Evolutionary conservation across 805 yeast genomes (phyloP).

Genomic region (Grigorovia jiainica): DNA sequence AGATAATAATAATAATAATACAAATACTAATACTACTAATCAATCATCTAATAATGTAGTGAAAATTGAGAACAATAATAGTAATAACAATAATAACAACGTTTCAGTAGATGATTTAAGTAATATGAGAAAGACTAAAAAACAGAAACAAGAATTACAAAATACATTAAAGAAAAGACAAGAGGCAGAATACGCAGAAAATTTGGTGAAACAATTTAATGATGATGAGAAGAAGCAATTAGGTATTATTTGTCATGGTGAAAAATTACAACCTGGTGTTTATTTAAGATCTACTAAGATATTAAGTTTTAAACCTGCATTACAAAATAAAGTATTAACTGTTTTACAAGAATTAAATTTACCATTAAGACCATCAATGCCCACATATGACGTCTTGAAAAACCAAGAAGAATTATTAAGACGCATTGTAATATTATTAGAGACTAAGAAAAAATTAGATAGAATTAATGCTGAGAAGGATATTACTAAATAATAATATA

Average conservation of each 20-base stretch:
- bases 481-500: constrained; percentile 28
- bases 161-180: constrained; percentile 23
- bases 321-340: constrained; percentile 51
- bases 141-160: constrained; percentile 25
- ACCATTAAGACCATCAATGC: constrained; percentile 78
- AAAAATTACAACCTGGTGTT: constrained; percentile 68
- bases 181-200: constrained; percentile 29
- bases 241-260: constrained; percentile 75
- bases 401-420: constrained; percentile 69
- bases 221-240: constrained; percentile 74
- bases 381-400: constrained; percentile 67
- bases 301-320: constrained; percentile 67
- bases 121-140: constrained; percentile 20
- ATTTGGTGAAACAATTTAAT: constrained; percentile 37
- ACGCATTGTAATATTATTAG: constrained; percentile 62
- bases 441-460: constrained; percentile 78
- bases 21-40: neutral
- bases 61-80: neutral
- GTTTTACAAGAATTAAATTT: constrained; percentile 70
- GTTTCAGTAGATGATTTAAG: neutral
- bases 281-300: constrained; percentile 70
- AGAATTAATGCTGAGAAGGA: constrained; percentile 73
- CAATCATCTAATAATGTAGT: no score
- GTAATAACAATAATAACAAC: neutral
- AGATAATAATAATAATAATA: neutral